phyloP scores from a whole-genome alignment of 1,139 yeast genomes.

The Yamadazyma trypodendri region DNA sequence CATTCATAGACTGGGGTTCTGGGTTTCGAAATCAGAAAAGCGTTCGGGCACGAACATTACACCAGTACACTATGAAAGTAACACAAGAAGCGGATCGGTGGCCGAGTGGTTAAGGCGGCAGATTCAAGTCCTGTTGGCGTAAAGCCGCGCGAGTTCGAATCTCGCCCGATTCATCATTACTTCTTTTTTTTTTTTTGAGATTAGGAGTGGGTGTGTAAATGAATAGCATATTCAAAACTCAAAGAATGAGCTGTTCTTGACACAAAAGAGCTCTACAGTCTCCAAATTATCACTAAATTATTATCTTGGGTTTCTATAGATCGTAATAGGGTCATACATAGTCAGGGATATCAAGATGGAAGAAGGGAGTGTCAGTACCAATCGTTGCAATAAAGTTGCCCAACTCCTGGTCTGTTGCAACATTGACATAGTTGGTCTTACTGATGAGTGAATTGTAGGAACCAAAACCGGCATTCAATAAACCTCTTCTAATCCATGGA shows the following conservation, averaged over 20 bases:
- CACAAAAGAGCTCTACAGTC: too few species aligned
- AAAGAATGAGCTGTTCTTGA: background rate
- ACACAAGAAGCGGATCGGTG: slow-evolving; percentile 3
- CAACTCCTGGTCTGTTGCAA: slow-evolving; percentile 36
- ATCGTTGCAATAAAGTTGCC: slow-evolving; percentile 55
- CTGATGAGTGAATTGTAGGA: slow-evolving; percentile 45
- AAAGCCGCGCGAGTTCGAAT: slow-evolving; percentile 6
- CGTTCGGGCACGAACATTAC: too few species aligned
- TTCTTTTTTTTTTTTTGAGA: background rate
- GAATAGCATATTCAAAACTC: background rate
- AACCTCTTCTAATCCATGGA: slow-evolving; percentile 83
- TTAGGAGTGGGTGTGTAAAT: too few species aligned
- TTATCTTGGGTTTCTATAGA: background rate
- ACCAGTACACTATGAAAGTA: background rate
- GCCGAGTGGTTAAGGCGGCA: slow-evolving; percentile 5
- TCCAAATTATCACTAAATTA: background rate
- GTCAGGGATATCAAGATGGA: slow-evolving; percentile 85
- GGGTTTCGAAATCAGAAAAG: too few species aligned
- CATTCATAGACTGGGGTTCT: too few species aligned
- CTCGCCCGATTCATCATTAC: slow-evolving; percentile 5
- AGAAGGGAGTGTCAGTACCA: slow-evolving; percentile 76
- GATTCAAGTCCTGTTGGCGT: slow-evolving; percentile 4
- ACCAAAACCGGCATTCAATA: slow-evolving; percentile 80
- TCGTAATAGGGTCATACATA: slow-evolving; percentile 25
- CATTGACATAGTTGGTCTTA: slow-evolving; percentile 40